Base-by-base conservation (phyloP, 805 yeast genomes). In the Wickerhamiella azymoides region DNA sequence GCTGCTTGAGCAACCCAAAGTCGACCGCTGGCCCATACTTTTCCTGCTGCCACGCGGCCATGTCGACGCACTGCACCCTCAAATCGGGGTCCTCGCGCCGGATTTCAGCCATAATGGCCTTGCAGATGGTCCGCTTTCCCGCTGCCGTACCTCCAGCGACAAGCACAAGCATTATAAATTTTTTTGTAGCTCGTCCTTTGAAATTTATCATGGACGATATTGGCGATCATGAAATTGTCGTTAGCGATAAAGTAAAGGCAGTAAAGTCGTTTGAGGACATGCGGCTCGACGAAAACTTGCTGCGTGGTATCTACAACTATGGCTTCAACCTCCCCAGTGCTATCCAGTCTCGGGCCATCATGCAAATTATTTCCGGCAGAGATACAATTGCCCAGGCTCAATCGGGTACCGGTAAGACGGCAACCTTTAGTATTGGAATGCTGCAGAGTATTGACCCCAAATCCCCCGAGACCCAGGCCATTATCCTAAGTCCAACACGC, bases 371-470 rank as follows among this genome's bases (percentile, higher is more conserved):
- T 50, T 73, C 76, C 48, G 88, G 88, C 38, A 65, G 79, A 57
- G 89, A 81, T 58, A 70, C 74, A 0, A 71, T 92, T 52, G 98
- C 98, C 50, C 98, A 92, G 70, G 97, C 98, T 49, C 98, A 92
- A 69, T 85, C 96, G 32, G 98, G 98, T 68, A 92, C 98, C 42
- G 98, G 98, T 68, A 92, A 92, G 71, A 92, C 98, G 25, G 98
- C 97, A 53, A 92, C 98, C 40, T 92, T 92, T 72, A 75, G 96
- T 52, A 89, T 92, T 54, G 89, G 95, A 21, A 83, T 86, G 72
- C 70, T 92, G 53, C 94, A 92, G 67, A 83, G 76, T 52, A 74
- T 92, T 46, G 94, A 89, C 56, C 70, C 79, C 47, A 74, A 72
- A 52, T 67, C 75, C 52, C 73, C 77, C 60, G 83, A 82, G 52